Conservation (phyloP, 305 asterid genomes). For the Salvia sclarea region DNA sequence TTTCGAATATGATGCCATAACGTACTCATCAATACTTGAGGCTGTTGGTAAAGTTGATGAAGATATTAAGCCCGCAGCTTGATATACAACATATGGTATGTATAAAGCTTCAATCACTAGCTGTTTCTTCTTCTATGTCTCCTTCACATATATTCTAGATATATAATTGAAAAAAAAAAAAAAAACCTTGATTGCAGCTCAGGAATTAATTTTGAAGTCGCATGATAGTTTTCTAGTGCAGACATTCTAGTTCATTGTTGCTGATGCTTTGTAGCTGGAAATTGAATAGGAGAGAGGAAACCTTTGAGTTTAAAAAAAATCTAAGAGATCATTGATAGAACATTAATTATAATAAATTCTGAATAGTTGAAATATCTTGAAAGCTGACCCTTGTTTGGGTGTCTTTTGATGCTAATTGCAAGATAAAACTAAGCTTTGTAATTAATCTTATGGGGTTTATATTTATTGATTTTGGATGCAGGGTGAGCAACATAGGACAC, state of each 20-base stretch:
- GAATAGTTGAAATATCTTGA: background rate
- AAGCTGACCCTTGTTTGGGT: background rate
- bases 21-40: constrained; percentile 90
- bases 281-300: too few relatives aligned
- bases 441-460: background rate
- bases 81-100: constrained; percentile 25
- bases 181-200: too few relatives aligned
- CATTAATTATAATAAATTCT: background rate
- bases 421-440: background rate
- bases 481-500: background rate
- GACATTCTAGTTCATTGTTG: background rate
- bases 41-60: constrained; percentile 85
- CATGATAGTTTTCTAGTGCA: too few relatives aligned
- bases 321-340: background rate
- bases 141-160: background rate
- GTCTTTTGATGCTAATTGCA: background rate
- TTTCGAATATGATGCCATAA: constrained; percentile 73
- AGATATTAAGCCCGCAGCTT: constrained; percentile 36
- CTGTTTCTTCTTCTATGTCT: background rate
- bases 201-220: too few relatives aligned
- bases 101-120: background rate
- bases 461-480: background rate
- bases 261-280: background rate
- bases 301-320: background rate
- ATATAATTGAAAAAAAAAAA: background rate